Evolutionary conservation across 2,329 filamentous ascomycete genomes (phyloP).

Genomic region (Calonectria pseudoturangicola): DNA sequence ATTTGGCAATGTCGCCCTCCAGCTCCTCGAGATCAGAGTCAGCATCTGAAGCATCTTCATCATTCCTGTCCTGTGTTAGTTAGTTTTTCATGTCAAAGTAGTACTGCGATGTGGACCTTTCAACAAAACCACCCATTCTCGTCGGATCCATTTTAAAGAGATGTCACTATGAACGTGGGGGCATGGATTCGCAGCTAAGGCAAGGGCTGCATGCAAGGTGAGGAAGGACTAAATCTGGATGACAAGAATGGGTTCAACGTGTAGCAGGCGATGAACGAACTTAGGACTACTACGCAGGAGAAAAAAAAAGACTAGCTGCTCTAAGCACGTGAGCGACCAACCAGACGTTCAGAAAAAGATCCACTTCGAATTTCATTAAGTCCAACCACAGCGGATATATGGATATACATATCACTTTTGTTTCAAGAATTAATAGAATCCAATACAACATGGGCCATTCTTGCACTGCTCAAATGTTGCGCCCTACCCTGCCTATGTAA

Average conservation of each 20-base stretch:
- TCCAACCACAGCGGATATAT: constrained; percentile 16
- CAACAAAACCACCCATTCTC: not conserved
- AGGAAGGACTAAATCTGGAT: not conserved
- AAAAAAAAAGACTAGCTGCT: not conserved
- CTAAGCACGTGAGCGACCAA: constrained; percentile 1
- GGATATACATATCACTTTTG: constrained; percentile 29
- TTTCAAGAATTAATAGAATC: constrained; percentile 41
- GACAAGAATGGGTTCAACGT: not conserved
- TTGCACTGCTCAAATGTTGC: constrained; percentile 28
- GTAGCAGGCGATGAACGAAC: not conserved
- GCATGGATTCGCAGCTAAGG: not conserved
- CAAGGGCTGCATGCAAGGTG: not conserved
- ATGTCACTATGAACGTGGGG: not conserved
- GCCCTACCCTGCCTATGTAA: constrained; percentile 33
- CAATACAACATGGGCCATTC: constrained; percentile 26
- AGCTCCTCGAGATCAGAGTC: constrained; percentile 68
- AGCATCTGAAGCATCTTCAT: constrained; percentile 61
- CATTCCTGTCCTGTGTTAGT: constrained; percentile 43
- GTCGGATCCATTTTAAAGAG: constrained; percentile 26
- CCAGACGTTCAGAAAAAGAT: not conserved
- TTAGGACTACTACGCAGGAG: too few species aligned
- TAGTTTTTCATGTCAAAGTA: not conserved
- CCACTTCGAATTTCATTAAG: constrained; percentile 18
- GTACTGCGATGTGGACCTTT: constrained; percentile 10
- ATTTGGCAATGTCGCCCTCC: constrained; percentile 65